Evolutionary conservation across 1,284 basidiomycete genomes (phyloP).

Genomic region (Melampsora larici-populina): DNA sequence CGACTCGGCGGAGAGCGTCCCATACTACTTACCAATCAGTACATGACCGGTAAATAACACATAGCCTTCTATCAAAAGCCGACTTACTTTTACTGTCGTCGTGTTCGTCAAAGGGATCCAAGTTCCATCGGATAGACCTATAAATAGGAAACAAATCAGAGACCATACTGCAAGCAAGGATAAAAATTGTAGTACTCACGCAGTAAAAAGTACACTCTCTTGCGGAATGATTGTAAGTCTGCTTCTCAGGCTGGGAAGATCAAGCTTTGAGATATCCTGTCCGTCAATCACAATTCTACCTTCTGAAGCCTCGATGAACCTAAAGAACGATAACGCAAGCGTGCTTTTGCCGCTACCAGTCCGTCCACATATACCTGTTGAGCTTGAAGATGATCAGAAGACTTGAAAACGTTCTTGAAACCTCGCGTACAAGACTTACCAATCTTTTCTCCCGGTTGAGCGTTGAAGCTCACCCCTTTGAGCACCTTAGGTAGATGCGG

Average conservation of each 20-base stretch:
- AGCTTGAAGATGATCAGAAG: background rate
- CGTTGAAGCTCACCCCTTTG: constrained; percentile 50
- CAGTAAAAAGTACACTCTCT: constrained; percentile 51
- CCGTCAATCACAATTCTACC: constrained; percentile 73
- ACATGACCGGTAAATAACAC: background rate
- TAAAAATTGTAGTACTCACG: constrained; percentile 6
- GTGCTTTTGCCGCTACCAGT: constrained; percentile 86
- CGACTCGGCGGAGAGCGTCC: constrained; percentile 30
- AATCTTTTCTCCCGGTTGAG: constrained; percentile 52
- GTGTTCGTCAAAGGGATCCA: constrained; percentile 52
- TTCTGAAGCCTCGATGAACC: constrained; percentile 57
- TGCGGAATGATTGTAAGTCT: constrained; percentile 71
- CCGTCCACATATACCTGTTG: constrained; percentile 20
- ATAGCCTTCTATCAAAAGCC: background rate
- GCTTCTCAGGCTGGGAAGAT: constrained; percentile 76
- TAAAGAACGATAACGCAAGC: constrained; percentile 87
- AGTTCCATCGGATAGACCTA: constrained; percentile 52
- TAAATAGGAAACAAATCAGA: background rate
- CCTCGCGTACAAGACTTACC: constrained; percentile 45
- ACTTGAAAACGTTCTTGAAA: too few species aligned
- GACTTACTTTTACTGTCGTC: constrained; percentile 48
- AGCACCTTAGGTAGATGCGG: constrained; percentile 52
- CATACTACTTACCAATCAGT: constrained; percentile 13
- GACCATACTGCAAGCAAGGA: too few species aligned
- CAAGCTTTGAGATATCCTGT: constrained; percentile 78